Base-by-base conservation (phyloP, 208 protist genomes). In the Balamuthia mandrillaris region DNA sequence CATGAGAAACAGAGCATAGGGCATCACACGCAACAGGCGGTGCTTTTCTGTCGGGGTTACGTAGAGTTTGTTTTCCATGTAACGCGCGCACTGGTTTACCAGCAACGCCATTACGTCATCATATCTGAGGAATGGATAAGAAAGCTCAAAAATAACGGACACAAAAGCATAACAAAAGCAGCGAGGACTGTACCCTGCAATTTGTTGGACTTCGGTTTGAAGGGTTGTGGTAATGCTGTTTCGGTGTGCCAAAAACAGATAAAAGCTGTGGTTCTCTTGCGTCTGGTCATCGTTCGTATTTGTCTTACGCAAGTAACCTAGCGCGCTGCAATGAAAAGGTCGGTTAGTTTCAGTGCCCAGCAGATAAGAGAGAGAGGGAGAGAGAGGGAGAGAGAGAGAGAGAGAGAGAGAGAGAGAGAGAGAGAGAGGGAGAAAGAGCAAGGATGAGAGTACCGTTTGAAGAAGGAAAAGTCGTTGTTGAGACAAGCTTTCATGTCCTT, bases 391-490 rank as follows among this genome's bases (percentile, higher is more conserved):
- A n/a, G 21, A 3, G 27, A 39, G 2, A 21, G 16, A 21, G 49
- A 31, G 33, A 10, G 9, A 79, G n/a, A 39, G 51, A 41, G 44
- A 72, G 33, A 4, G 21, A 16, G 9, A 7, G 16, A 52, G 5
- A 9, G 24, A 14, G 29, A 37, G 61, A 75, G 61, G 63, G n/a
- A n/a, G n/a, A n/a, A n/a, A n/a, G n/a, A n/a, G n/a, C n/a, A n/a
- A n/a, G n/a, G n/a, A 24, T 1, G 14, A 27, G 65, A 29, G 14
- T 86, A 92, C 91, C 91, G 85, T 85, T 92, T 93, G 85, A 89
- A 95, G 49, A 91, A 86, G n/a, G 93, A 84, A 49, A 94, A 93
- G 74, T 95, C 93, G 77, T 95, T 95, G 81, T 92, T 94, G 29
- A 93, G 68, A 82, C 86, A 89, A 27, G 92, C 88, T 86, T 94